These are phyloP conservation scores for Phytopythium aichiense DNA, from an alignment of 352 stramenopile genomes.

Conservation along the genomic window DNA sequence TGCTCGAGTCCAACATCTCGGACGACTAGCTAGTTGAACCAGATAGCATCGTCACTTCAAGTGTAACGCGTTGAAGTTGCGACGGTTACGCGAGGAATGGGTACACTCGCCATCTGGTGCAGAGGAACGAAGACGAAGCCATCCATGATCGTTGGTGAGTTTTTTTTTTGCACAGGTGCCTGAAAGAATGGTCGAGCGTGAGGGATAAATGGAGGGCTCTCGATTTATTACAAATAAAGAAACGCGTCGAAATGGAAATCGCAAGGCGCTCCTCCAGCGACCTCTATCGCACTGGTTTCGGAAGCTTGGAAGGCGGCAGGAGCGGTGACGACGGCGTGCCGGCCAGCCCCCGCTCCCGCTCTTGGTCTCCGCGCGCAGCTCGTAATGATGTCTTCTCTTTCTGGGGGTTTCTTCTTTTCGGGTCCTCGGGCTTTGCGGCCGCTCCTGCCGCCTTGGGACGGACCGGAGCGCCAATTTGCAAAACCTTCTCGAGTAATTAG, in stretches of 20 bases:
- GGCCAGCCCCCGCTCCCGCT: slow-evolving; percentile 2
- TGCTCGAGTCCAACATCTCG: slow-evolving; percentile 81
- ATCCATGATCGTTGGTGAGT: not conserved
- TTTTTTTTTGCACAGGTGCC: not conserved
- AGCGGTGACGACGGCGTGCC: not conserved
- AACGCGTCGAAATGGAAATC: slow-evolving; percentile 8
- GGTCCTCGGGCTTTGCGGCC: slow-evolving; percentile 4
- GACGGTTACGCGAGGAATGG: no score
- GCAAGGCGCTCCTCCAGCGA: slow-evolving; percentile 5
- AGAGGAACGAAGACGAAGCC: not conserved
- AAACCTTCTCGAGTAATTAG: slow-evolving; percentile 8
- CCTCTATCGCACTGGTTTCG: slow-evolving; percentile 27
- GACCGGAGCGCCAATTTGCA: slow-evolving; percentile 2
- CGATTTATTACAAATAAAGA: slow-evolving; percentile 39
- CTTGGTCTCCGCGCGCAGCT: slow-evolving; percentile 8
- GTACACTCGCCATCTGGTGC: not conserved
- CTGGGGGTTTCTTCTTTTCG: slow-evolving; percentile 7
- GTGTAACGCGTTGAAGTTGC: no score
- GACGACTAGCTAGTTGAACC: slow-evolving; percentile 44
- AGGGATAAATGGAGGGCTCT: slow-evolving; percentile 1
- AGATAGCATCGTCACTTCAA: not conserved
- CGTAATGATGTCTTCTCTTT: slow-evolving; percentile 3
- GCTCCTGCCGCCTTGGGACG: not conserved
- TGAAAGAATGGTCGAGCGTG: not conserved
- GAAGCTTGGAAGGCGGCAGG: slow-evolving; percentile 12